Base-by-base conservation (phyloP, 2,329 filamentous ascomycete species). In the Arthrobotrys sphaeroides region DNA sequence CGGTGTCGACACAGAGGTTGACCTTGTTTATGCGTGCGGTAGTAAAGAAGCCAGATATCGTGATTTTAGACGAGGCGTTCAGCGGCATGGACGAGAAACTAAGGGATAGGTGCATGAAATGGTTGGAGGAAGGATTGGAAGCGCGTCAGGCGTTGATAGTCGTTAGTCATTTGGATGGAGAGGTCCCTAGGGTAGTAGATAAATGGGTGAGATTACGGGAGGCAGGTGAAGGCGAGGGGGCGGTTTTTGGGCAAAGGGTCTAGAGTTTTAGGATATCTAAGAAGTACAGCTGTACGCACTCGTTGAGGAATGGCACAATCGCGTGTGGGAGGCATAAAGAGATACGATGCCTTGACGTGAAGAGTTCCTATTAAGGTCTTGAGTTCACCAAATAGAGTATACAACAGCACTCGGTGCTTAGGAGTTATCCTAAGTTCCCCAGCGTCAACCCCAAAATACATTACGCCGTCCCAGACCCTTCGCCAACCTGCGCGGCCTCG, bases 161-260 rank as follows among this genome's bases (percentile, higher is more conserved):
- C 77, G 94, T 98, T 73, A 95, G 93, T 76, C 95, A 99, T 83
- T 86, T 94, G 75, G 90, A 89, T 77, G 93, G 97, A 79, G 95
- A 99, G 82, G 91, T 98, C 7, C 95, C 95, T 2, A 24, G 42
- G 9, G 78, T 78, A 4, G 74, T 80, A 20, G 67, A 77, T 36
- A 67, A 43, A 36, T 80, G 78, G 77, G 73, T 80, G 28, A 78
- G 77, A 16, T 49, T 80, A 13, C 59, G 65, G 3, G 78, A 79
- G 28, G 73, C 67, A 9, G 79, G 78, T 9, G 69, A 67, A 0
- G 55, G 59, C 13, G 53, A 72, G 53, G n/a, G 26, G 3, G 77
- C 77, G 6, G 33, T 65, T 1, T 69, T 75, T 60, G 64, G 64
- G 13, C 57, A 33, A 13, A 55, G 40, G 10, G 47, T 57, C 6